Evolutionary conservation across 2,329 filamentous ascomycete genomes (phyloP), one percentile per base, ranked within the genome.

Genomic region (Cadophora malorum): DNA sequence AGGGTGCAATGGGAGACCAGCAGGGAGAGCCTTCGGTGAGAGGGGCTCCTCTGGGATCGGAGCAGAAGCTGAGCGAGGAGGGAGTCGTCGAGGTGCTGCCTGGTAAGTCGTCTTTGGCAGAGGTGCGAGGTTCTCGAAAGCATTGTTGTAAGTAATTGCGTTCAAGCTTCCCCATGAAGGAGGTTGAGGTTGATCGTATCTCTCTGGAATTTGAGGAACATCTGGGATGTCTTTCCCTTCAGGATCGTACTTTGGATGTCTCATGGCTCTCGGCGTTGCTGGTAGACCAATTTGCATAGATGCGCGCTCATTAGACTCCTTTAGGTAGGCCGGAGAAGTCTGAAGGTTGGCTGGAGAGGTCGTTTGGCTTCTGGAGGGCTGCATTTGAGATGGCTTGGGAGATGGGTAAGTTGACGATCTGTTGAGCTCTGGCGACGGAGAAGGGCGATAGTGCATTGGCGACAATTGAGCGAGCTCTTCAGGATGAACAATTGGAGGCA

Each of bases 191-290:
- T 50, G 55, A 35, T 77, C 74, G 62, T 85, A 86, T 12, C 78
- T 81, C 0, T 80, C 72, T 1, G 87, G 86, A 38, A 89, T 83
- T 0, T 81, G 79, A 21, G 86, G 86, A 4, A 88, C 81, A n/a
- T 85, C 83, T 0, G 89, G 88, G 35, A 88, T 82, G 66, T 84
- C 81, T 35, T 80, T 81, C 52, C 84, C 81, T 67, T 89, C 85
- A 2, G 83, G 80, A 72, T 88, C 86, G 73, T 95, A 89, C 53
- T 92, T 88, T 1, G 88, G 86, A 77, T 96, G 88, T 23, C 91
- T 88, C 94, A 97, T 97, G 0, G 94, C 94, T 80, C 93, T 90
- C 35, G 95, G 94, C 0, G 94, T 97, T 1, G 94, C 93, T 16
- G 95, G 94, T n/a, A 97, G 85, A 0, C 94, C 94, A 63, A 95